Evolutionary conservation across 179 eudicot genomes (phyloP), one percentile per base, ranked within the genome.

Genomic region (Patellifolia procumbens): DNA sequence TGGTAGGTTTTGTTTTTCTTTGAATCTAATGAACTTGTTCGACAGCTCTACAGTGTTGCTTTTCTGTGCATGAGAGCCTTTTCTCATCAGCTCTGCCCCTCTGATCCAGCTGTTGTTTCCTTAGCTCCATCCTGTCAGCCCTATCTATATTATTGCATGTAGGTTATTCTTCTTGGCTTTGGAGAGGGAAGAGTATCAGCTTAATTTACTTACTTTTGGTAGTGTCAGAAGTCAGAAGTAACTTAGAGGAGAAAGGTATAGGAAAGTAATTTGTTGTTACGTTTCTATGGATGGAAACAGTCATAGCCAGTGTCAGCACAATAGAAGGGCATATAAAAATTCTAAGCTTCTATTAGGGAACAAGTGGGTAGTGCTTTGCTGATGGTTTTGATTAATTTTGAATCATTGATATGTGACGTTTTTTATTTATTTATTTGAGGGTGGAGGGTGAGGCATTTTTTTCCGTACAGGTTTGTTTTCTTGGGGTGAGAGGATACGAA

Each of bases 401-500:
- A 12, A 28, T 60, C 16, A 26, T 60, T 2, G 19, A 32, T 20
- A 34, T n/a, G 19, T 60, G 34, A 26, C 65, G 4, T 60, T 17
- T 32, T 6, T 28, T 2, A 12, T n/a, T 9, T 7, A 28, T 11
- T 32, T 63, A 7, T 19, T 42, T 42, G n/a, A n/a, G n/a, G n/a
- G n/a, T 39, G 1, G 28, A 31, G 51, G 7, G 20, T 22, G 51
- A 31, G 28, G 67, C 0, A 39, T n/a, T n/a, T 66, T 11, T 39
- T 29, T 3, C 1, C 19, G 5, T 34, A 0, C 24, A 34, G 42
- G 45, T 10, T 60, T 60, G 4, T 9, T 60, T 60, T 29, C 1
- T 64, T 64, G 48, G 70, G 70, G 49, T 20, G 49, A 35, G 71
- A 68, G 71, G 20, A 68, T 32, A 64, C 24, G 12, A n/a, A 68